Conservation (phyloP, 176 grass and related monocot species). For the Eremochloa ophiuroides region DNA sequence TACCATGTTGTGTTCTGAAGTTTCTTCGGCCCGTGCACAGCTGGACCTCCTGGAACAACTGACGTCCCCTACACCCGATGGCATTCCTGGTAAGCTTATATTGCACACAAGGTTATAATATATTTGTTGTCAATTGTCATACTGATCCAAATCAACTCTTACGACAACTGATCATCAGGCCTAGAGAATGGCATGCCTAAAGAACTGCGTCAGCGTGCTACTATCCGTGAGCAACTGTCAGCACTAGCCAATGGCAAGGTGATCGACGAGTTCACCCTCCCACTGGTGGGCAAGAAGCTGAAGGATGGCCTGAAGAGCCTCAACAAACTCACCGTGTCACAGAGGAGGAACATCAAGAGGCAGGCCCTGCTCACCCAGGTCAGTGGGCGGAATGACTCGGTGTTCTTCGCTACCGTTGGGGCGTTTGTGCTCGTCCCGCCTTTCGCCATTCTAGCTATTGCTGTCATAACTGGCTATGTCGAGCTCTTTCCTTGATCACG, state of each 20-base stretch:
- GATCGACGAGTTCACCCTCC: slow-evolving; percentile 63
- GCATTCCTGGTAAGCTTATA: slow-evolving; percentile 44
- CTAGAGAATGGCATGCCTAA: slow-evolving; percentile 2
- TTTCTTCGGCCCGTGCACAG: slow-evolving; percentile 65
- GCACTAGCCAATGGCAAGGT: slow-evolving; percentile 45
- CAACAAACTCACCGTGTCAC: slow-evolving; percentile 58
- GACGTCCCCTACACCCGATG: slow-evolving; percentile 41
- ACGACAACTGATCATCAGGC: slow-evolving; percentile 13
- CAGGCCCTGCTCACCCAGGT: slow-evolving; percentile 81
- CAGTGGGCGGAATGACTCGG: slow-evolving; percentile 60
- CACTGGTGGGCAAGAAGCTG: slow-evolving; percentile 78
- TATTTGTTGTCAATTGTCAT: neutral
- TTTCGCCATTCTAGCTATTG: slow-evolving; percentile 64
- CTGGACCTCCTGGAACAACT: slow-evolving; percentile 92
- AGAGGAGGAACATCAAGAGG: slow-evolving; percentile 90
- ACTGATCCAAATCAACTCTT: neutral
- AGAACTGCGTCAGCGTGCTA: neutral
- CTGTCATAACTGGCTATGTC: slow-evolving; percentile 74
- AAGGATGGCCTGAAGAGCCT: slow-evolving; percentile 58
- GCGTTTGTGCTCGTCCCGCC: slow-evolving; percentile 83
- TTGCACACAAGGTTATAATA: neutral
- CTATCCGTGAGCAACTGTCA: slow-evolving; percentile 70
- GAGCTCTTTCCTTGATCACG: slow-evolving; percentile 72
- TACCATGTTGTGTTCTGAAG: slow-evolving; percentile 21
- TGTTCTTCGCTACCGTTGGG: slow-evolving; percentile 77